Percentiles rank a stretch among this genome's conserved stretches.
These are phyloP conservation scores for Suhomyces sp. DNA, from an alignment of 805 yeast species.

Conservation along the genomic window DNA sequence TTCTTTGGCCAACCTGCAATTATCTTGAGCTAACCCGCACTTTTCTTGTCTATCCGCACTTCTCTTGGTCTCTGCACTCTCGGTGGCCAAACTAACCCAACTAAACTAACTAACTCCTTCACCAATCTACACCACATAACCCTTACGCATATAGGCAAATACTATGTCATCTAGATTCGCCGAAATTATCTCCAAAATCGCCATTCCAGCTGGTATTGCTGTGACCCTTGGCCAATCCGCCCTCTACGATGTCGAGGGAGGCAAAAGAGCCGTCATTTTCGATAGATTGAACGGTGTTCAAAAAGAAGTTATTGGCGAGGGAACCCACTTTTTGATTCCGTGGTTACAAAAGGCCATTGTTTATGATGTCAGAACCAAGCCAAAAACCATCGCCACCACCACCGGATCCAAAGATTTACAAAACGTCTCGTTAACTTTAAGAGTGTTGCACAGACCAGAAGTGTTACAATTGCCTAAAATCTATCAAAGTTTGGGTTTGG, in stretches of 20 bases:
- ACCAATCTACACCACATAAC: too few species aligned
- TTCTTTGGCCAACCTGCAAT: too few species aligned
- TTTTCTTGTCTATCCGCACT: too few species aligned
- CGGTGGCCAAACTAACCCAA: neutral
- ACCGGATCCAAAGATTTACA: conserved; percentile 98
- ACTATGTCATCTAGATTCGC: conserved; percentile 36
- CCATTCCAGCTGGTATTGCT: conserved; percentile 69
- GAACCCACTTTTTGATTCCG: conserved; percentile 92
- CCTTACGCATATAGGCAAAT: too few species aligned
- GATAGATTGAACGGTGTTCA: conserved; percentile 90
- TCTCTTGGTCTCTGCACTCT: too few species aligned
- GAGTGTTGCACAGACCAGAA: conserved; percentile 94
- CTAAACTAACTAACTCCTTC: too few species aligned
- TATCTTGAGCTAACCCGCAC: too few species aligned
- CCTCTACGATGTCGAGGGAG: conserved; percentile 93
- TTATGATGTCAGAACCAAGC: conserved; percentile 92
- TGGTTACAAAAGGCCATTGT: conserved; percentile 93
- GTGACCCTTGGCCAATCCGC: conserved; percentile 75
- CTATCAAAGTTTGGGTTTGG: conserved; percentile 88
- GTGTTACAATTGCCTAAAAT: conserved; percentile 77
- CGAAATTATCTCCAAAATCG: conserved; percentile 44
- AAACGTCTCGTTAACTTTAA: conserved; percentile 86
- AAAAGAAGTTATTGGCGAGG: conserved; percentile 88
- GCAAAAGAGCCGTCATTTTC: conserved; percentile 91
- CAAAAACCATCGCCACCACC: conserved; percentile 87